Evolutionary conservation across 2,329 filamentous ascomycete species (phyloP).

Genomic region (Cordyceps cateniannulata): DNA sequence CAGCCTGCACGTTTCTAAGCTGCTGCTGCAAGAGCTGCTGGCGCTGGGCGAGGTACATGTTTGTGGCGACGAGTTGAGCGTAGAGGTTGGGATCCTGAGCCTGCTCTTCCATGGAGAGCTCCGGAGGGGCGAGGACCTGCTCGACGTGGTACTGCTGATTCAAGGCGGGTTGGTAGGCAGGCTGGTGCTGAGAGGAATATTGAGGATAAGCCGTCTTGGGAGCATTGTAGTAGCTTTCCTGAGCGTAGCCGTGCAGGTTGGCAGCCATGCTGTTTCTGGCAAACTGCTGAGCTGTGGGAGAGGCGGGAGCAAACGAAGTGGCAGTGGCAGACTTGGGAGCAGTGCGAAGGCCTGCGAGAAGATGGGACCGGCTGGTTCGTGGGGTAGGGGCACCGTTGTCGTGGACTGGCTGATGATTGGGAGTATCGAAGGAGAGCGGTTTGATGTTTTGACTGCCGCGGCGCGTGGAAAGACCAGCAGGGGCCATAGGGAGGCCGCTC

Average conservation of each 20-base stretch:
- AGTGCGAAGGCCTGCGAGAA: slow-evolving; percentile 87
- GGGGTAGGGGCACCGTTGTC: slow-evolving; percentile 71
- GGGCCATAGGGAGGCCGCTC: slow-evolving; percentile 67
- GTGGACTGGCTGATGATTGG: slow-evolving; percentile 60
- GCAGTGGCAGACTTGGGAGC: slow-evolving; percentile 80
- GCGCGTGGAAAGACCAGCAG: slow-evolving; percentile 73
- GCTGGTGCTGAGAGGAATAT: slow-evolving; percentile 29
- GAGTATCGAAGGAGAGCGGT: slow-evolving; percentile 71
- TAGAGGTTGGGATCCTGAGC: slow-evolving; percentile 76
- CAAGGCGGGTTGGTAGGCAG: slow-evolving; percentile 25
- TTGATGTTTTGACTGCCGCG: slow-evolving; percentile 86
- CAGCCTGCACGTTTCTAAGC: slow-evolving; percentile 74
- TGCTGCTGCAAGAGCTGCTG: slow-evolving; percentile 95
- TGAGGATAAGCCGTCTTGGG: slow-evolving; percentile 54
- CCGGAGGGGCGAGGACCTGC: slow-evolving; percentile 79
- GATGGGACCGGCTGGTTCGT: slow-evolving; percentile 87
- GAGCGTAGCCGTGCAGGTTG: slow-evolving; percentile 37
- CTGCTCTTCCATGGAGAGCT: slow-evolving; percentile 66
- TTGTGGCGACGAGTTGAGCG: slow-evolving; percentile 83
- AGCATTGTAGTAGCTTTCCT: slow-evolving; percentile 38
- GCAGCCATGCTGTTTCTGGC: slow-evolving; percentile 38
- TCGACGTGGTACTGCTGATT: slow-evolving; percentile 67
- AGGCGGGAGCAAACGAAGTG: slow-evolving; percentile 64
- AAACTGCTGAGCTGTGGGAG: slow-evolving; percentile 42
- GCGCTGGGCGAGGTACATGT: slow-evolving; percentile 87